Evolutionary conservation across 2,329 filamentous ascomycete genomes (phyloP).

Genomic region (Sclerotinia spermophila): DNA sequence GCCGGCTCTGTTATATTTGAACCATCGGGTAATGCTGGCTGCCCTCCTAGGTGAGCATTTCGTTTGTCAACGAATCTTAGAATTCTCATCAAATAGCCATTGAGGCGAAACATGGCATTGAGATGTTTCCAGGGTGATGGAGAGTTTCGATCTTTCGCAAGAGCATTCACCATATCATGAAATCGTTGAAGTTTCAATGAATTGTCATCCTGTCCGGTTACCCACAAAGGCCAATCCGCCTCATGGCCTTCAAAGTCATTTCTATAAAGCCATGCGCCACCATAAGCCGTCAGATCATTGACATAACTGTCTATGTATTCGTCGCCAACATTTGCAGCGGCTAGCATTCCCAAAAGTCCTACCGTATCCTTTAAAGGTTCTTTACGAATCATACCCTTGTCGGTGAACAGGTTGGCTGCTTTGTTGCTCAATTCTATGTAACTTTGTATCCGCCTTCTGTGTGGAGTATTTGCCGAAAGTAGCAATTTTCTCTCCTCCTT

Average conservation of each 20-base stretch:
- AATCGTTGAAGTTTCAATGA: slow-evolving; percentile 4
- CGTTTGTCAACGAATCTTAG: slow-evolving; percentile 7
- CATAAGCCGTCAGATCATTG: neutral
- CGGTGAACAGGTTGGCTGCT: neutral
- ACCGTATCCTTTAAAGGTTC: neutral
- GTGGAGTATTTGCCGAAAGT: neutral
- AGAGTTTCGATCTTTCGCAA: neutral
- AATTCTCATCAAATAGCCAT: neutral
- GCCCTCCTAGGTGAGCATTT: neutral
- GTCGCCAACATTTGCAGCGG: neutral
- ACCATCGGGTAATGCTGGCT: slow-evolving; percentile 12
- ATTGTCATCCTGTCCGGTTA: neutral
- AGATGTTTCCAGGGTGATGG: neutral
- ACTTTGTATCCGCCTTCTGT: neutral
- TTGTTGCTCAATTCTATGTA: neutral
- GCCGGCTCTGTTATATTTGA: slow-evolving; percentile 7
- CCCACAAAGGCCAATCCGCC: slow-evolving; percentile 11
- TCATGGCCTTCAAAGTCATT: slow-evolving; percentile 3
- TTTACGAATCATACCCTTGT: neutral
- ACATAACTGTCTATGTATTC: neutral
- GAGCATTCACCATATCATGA: neutral
- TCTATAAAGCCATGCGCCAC: neutral
- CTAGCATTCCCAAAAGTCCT: slow-evolving; percentile 1
- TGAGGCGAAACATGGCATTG: slow-evolving; percentile 11
- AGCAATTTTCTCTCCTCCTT: neutral